Conservation (phyloP, 345 rosid species). For the Rhizophora apiculata region DNA sequence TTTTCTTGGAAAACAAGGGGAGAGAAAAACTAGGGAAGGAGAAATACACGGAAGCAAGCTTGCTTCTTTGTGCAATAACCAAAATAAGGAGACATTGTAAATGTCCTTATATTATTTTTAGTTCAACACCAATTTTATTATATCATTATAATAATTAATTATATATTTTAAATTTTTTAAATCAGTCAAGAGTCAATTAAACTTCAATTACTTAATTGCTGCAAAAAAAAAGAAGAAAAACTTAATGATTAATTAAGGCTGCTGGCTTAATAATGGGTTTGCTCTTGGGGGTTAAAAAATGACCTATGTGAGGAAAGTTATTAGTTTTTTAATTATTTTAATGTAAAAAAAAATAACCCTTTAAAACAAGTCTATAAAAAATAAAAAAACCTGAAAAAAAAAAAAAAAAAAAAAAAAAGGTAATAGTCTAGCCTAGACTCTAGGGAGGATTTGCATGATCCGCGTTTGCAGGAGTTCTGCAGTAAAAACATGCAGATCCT, state of each 20-base stretch:
- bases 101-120: no score
- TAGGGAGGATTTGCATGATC: conserved; percentile 22
- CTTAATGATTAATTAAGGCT: conserved; percentile 16
- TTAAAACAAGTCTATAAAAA: not conserved
- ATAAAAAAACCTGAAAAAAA: not conserved
- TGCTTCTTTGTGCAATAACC: no score
- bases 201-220: not conserved
- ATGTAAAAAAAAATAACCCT: no score
- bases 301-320: conserved; percentile 18
- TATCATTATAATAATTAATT: no score
- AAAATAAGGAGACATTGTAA: no score
- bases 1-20: no score
- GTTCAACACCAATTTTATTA: no score
- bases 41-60: no score
- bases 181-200: no score
- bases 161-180: no score
- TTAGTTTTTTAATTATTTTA: conserved; percentile 9
- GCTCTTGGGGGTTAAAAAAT: conserved; percentile 22
- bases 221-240: not conserved
- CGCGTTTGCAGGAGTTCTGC: conserved; percentile 20
- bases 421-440: not conserved
- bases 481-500: conserved; percentile 40
- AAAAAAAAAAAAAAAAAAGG: not conserved
- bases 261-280: not conserved
- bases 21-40: no score